Base-by-base conservation (phyloP, 2,329 filamentous ascomycete species). In the Aspergillus niger region DNA sequence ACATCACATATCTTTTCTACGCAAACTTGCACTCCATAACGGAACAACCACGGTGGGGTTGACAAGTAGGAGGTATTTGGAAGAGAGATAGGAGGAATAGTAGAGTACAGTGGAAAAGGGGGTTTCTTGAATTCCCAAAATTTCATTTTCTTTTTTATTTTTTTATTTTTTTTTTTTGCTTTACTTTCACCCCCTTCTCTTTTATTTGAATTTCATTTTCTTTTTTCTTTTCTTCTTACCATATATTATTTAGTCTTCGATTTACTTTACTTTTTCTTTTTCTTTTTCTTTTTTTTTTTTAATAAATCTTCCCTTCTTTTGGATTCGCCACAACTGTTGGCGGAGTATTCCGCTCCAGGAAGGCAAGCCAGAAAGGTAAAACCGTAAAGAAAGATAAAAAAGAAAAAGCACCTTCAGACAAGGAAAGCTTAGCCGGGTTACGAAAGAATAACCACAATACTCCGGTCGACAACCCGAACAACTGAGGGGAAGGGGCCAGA, bases 361-460 rank as follows among this genome's bases (percentile, higher is more conserved):
- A 60, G 39, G 54, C 26, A 48, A 30, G 53, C 38, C 43, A 60
- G 54, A 54, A 32, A 58, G 38, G 15, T 15, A 24, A 54, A 61
- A 57, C 51, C 44, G 55, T 47, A 58, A 52, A 52, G 28, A 24
- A 22, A 5, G 17, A 44, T 13, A 13, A 15, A 32, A 32, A 36
- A 36, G 11, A 36, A 36, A 50, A 51, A 51, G 36, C 43, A 50
- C 48, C 28, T 22, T 55, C 60, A 59, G 58, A 66, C 63, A 65
- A 62, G 67, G 67, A 69, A 69, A 68, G 64, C 65, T 69, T 69
- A 68, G 63, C 67, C 64, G 65, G 62, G 55, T 56, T 57, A 56
- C 48, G 55, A 58, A 62, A 61, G 44, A 55, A 54, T 13, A 50
- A 57, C 36, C 47, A 47, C 36, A 17, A 44, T 41, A 26, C 59